Percentiles rank a stretch among this genome's conserved stretches.
phyloP scores from a whole-genome alignment of 2,329 filamentous ascomycete genomes.

The Ophiosphaerella narmari region DNA sequence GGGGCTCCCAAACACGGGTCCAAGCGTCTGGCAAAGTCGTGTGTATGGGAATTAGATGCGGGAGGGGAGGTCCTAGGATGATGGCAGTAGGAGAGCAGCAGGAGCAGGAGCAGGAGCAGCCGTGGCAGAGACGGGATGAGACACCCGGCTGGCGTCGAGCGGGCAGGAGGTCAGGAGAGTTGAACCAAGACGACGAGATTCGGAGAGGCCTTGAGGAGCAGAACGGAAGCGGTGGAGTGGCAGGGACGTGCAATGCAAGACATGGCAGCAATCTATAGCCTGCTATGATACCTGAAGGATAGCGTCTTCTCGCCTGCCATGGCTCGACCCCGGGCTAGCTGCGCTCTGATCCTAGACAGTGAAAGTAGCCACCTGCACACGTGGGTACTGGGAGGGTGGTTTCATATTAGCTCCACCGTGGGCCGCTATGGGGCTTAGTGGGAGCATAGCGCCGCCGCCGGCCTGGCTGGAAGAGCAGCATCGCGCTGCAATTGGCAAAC shows the following conservation, averaged over 20 bases:
- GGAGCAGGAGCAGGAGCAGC: neutral
- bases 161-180: neutral
- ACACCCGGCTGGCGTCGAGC: neutral
- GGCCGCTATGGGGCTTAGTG: conserved; percentile 23
- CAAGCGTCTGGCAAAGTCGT: conserved; percentile 32
- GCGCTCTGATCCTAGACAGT: conserved; percentile 34
- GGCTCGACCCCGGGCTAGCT: conserved; percentile 31
- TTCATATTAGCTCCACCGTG: conserved; percentile 37
- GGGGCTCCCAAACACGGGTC: conserved; percentile 27
- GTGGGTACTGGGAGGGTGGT: conserved; percentile 46
- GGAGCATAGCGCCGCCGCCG: conserved; percentile 21
- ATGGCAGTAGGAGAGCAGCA: conserved; percentile 24
- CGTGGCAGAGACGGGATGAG: neutral
- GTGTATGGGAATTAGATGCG: conserved; percentile 14
- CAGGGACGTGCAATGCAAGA: conserved; percentile 26
- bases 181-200: conserved; percentile 17
- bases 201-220: conserved; percentile 14
- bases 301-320: conserved; percentile 31
- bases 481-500: conserved; percentile 1
- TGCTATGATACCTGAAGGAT: conserved; percentile 40
- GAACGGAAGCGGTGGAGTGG: conserved; percentile 19
- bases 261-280: conserved; percentile 43
- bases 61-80: conserved; percentile 26
- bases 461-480: conserved; percentile 10
- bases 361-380: conserved; percentile 43